Evolutionary conservation across 805 yeast genomes (phyloP), one percentile per base, ranked within the genome.

Genomic region (Barnettozyma pratensis): DNA sequence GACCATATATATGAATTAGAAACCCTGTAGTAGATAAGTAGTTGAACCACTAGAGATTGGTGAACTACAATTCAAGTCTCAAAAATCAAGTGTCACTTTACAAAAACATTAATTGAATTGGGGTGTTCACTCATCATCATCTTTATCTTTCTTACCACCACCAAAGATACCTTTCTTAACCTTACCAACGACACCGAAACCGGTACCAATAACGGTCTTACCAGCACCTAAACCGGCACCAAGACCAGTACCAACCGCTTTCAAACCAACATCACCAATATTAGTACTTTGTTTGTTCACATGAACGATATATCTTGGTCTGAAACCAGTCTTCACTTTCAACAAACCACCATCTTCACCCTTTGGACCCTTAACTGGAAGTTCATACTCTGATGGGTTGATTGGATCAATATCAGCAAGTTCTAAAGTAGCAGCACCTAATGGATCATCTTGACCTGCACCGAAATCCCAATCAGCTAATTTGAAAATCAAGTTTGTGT

Each of bases 401-500:
- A 75, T 72, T 4, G 90, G 87, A 54, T 81, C 80, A 19, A 91
- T 70, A 11, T 79, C 78, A 0, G 77, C 64, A 49, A 92, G 68
- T 9, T 78, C 75, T 48, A 90, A 63, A 26, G 61, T 57, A 8
- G 81, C 87, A 32, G 70, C 72, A 48, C 98, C 96, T 47, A 94
- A 73, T 54, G 74, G 71, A 66, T 94, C 99, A 66, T 94, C 92
- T 51, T 78, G 79, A 50, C 83, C 89, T 41, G 88, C 82, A 56
- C 96, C 96, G 54, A 92, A 80, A 67, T 94, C 99, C 97, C 97
- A 92, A 64, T 94, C 99, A 61, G 63, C 75, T 12, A 87, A 79
- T 48, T 74, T 77, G 47, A 87, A 72, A 48, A 69, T 71, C 45
- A 91, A 63, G 4, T 66, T 64, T 9, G 87, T 80, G 58, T 80